These are phyloP conservation scores for Metarhizium brunneum DNA, from an alignment of 2,329 filamentous ascomycete species.

Conservation along the genomic window DNA sequence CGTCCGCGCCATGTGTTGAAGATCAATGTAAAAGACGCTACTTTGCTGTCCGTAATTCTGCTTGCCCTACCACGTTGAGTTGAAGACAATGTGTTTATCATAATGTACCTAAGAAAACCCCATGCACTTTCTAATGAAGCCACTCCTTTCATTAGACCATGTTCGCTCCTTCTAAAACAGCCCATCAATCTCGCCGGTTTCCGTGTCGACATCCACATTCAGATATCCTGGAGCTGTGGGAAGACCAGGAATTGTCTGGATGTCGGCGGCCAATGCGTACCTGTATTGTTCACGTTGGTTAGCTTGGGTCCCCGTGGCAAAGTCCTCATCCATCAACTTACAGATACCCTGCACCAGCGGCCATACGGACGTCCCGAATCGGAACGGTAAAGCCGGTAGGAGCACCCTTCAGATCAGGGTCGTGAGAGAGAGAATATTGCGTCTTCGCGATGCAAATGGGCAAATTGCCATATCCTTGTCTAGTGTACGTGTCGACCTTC, in stretches of 20 bases:
- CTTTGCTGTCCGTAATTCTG: not conserved
- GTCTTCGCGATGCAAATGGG: slow-evolving; percentile 98
- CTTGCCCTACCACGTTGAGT: slow-evolving; percentile 7
- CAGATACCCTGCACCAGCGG: slow-evolving; percentile 87
- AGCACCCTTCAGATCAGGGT: slow-evolving; percentile 88
- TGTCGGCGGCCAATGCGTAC: slow-evolving; percentile 91
- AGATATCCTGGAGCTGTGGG: slow-evolving; percentile 93
- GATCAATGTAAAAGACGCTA: not conserved
- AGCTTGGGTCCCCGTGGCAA: slow-evolving; percentile 14
- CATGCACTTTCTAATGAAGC: not conserved
- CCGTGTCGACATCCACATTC: slow-evolving; percentile 76
- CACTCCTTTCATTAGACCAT: not conserved
- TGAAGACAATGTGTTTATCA: not conserved
- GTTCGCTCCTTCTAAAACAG: slow-evolving; percentile 57
- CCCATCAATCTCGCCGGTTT: slow-evolving; percentile 80
- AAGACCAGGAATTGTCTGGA: slow-evolving; percentile 94
- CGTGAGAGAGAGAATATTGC: slow-evolving; percentile 91
- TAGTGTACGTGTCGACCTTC: slow-evolving; percentile 91
- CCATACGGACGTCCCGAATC: slow-evolving; percentile 87
- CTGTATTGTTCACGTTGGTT: slow-evolving; percentile 30
- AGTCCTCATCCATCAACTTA: slow-evolving; percentile 35
- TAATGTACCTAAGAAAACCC: not conserved
- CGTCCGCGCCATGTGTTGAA: slow-evolving; percentile 4
- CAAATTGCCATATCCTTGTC: slow-evolving; percentile 84
- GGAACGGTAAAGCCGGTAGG: slow-evolving; percentile 91